phyloP scores from a whole-genome alignment of 495 filamentous ascomycete genomes.

The Pseudevernia furfuracea region DNA sequence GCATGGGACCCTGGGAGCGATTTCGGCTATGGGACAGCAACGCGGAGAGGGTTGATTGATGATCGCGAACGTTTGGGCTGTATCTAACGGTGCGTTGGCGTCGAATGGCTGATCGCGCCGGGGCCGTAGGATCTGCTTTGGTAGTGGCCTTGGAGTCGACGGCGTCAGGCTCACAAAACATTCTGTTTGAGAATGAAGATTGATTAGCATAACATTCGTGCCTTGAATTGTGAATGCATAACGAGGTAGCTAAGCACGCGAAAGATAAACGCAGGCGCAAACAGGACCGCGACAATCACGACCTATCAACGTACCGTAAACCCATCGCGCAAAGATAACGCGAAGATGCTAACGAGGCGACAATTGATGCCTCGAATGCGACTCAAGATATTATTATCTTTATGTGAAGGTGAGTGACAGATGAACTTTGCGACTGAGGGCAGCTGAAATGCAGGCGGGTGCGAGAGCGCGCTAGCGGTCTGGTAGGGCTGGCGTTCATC shows the following conservation, averaged over 20 bases:
- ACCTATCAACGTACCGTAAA: constrained; percentile 17
- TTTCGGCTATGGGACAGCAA: constrained; percentile 13
- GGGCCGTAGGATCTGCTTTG: constrained; percentile 51
- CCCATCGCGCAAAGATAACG: constrained; percentile 17
- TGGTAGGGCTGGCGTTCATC: constrained; percentile 2
- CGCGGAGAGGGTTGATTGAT: constrained; percentile 16
- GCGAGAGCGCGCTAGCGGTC: constrained; percentile 2
- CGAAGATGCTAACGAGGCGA: neutral
- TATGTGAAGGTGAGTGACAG: neutral
- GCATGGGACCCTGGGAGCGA: constrained; percentile 14
- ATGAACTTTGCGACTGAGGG: constrained; percentile 8
- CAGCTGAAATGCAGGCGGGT: constrained; percentile 2
- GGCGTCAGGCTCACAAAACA: constrained; percentile 53
- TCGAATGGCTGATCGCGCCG: constrained; percentile 66
- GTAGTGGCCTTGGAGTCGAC: constrained; percentile 48
- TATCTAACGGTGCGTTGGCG: constrained; percentile 43
- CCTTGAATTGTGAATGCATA: constrained; percentile 19
- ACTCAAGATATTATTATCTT: neutral
- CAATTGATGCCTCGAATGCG: constrained; percentile 1
- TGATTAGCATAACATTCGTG: constrained; percentile 21
- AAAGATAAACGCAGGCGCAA: constrained; percentile 22
- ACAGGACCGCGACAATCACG: constrained; percentile 18
- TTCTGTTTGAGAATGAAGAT: constrained; percentile 31
- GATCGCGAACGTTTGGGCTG: constrained; percentile 20
- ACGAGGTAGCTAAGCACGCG: constrained; percentile 22